A percentile compares a stretch with the other conserved stretches of the same genome.
Conservation (phyloP, 2,329 filamentous ascomycete species). For the Aureobasidium mangrovei region DNA sequence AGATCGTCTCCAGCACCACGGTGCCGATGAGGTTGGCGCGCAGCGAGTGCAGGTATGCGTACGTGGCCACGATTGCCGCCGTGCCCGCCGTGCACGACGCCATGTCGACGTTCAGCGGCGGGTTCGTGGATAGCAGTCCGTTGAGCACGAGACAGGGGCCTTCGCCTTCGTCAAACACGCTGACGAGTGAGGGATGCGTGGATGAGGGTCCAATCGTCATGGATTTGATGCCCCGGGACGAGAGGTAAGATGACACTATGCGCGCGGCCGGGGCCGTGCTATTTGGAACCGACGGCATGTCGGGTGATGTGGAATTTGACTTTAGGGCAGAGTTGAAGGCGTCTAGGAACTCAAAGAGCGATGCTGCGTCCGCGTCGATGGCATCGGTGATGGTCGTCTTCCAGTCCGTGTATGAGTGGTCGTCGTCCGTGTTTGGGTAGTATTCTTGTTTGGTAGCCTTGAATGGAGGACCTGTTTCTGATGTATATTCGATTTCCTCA, state of each 20-base stretch:
- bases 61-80: constrained; percentile 6
- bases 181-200: background rate
- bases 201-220: background rate
- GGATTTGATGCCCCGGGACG: background rate
- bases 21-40: background rate
- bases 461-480: background rate
- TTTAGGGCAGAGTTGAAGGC: background rate
- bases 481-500: background rate
- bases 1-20: background rate
- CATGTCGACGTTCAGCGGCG: too few relatives aligned
- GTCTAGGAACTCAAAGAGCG: background rate
- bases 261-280: background rate
- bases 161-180: constrained; percentile 1
- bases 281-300: too few relatives aligned
- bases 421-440: background rate
- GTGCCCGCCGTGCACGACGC: background rate
- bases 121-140: background rate
- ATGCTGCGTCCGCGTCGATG: background rate
- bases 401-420: background rate
- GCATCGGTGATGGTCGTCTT: background rate
- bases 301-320: too few relatives aligned
- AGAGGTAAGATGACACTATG: background rate
- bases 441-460: background rate
- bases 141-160: constrained; percentile 9
- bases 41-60: background rate